A percentile compares a stretch with the other conserved stretches of the same genome.
Conservation (phyloP, 225 moss, liverwort and hornwort genomes). For the Physcomitrellopsis africana region DNA sequence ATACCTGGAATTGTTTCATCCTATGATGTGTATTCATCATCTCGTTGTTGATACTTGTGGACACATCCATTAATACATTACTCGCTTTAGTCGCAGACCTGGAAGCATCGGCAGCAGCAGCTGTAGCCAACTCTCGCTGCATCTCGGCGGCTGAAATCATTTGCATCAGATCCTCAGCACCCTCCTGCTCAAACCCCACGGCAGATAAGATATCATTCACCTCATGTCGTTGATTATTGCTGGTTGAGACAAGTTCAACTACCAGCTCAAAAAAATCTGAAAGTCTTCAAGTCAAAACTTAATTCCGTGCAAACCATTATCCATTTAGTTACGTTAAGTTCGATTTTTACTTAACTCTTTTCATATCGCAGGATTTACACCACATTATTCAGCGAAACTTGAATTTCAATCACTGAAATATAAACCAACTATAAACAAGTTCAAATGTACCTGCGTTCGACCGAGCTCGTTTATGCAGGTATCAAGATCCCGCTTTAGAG, state of each 20-base stretch:
- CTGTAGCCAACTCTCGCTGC: conserved; percentile 69
- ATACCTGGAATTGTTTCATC: conserved; percentile 61
- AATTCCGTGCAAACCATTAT: no score
- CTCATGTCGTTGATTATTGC: not conserved
- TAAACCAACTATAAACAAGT: not conserved
- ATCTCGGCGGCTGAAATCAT: conserved; percentile 62
- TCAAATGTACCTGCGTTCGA: conserved; percentile 35
- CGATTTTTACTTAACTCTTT: not conserved
- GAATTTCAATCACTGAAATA: no score
- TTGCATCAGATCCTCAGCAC: conserved; percentile 68
- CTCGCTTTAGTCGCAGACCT: conserved; percentile 83
- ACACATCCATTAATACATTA: conserved; percentile 58
- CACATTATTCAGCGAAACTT: conserved; percentile 6
- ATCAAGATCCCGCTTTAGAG: conserved; percentile 56
- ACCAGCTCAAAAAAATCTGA: not conserved
- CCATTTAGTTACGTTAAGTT: no score
- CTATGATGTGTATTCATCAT: conserved; percentile 61
- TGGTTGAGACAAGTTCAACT: not conserved
- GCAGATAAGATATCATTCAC: not conserved
- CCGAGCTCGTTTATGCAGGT: conserved; percentile 49
- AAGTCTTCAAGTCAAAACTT: not conserved
- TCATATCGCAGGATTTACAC: not conserved
- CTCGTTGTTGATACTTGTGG: conserved; percentile 62
- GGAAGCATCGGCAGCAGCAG: conserved; percentile 74
- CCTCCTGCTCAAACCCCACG: conserved; percentile 50